Conservation (phyloP, 2,329 filamentous ascomycete species). For the Sporothrix inflata region DNA sequence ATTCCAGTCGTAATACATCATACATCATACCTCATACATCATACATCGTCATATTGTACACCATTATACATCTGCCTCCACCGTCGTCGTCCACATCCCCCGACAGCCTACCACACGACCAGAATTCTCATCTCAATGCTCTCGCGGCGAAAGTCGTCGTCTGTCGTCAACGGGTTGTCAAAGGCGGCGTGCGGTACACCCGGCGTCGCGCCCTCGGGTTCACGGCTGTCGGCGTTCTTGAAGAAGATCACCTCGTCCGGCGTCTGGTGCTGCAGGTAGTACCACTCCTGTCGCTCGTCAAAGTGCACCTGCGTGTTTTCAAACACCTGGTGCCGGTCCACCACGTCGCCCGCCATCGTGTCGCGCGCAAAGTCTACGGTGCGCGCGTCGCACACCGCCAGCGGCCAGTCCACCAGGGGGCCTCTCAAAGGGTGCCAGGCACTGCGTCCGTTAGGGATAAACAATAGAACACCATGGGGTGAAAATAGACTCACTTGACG, state of each 20-base stretch:
- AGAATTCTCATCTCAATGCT: conserved; percentile 33
- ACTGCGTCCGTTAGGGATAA: no score
- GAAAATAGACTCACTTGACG: no score
- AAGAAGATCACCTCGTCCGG: conserved; percentile 34
- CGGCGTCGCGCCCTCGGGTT: conserved; percentile 27
- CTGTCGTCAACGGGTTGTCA: conserved; percentile 29
- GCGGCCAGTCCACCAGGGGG: conserved; percentile 36
- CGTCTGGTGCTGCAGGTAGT: conserved; percentile 34
- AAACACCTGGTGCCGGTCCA: conserved; percentile 34
- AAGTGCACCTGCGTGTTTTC: conserved; percentile 36
- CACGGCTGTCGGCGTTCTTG: conserved; percentile 33
- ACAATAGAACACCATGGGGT: no score
- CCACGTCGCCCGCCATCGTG: conserved; percentile 35
- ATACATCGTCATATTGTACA: neutral
- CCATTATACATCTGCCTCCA: neutral
- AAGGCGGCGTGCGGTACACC: conserved; percentile 32
- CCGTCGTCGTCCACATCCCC: neutral
- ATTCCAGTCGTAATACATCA: conserved; percentile 7
- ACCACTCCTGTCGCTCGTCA: conserved; percentile 34
- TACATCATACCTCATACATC: neutral
- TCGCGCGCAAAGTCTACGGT: conserved; percentile 35
- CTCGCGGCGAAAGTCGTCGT: conserved; percentile 30
- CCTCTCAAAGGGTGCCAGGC: conserved; percentile 35
- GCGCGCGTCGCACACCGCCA: conserved; percentile 34
- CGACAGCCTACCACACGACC: conserved; percentile 29